These are phyloP conservation scores for Colletotrichum sp. DNA, from an alignment of 2,329 filamentous ascomycete species.

Conservation along the genomic window DNA sequence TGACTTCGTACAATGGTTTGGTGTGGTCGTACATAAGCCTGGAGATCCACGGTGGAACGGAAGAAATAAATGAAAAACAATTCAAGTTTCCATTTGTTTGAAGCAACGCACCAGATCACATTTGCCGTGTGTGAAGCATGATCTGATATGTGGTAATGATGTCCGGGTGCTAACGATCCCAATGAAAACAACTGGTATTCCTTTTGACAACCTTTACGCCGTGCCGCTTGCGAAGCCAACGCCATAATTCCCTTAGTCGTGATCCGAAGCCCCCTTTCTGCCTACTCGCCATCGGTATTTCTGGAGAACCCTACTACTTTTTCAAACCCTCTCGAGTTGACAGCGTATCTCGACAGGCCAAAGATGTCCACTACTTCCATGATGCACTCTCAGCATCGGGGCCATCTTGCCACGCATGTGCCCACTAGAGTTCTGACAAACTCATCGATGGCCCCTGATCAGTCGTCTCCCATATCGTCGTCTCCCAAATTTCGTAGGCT, in stretches of 20 bases:
- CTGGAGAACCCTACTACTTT: neutral
- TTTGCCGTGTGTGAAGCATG: neutral
- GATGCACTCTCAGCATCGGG: neutral
- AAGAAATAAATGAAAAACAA: neutral
- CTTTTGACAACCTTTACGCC: neutral
- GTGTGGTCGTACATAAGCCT: conserved; percentile 46
- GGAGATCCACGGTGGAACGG: neutral
- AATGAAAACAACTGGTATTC: neutral
- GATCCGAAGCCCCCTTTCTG: neutral
- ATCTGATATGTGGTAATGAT: neutral
- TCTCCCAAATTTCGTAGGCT: neutral
- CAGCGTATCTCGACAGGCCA: neutral
- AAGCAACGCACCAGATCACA: neutral
- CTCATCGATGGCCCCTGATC: neutral
- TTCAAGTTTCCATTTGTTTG: neutral
- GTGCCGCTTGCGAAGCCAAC: neutral
- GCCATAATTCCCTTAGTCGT: neutral
- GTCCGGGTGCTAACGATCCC: neutral
- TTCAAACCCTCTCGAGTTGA: neutral
- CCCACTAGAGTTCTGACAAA: neutral
- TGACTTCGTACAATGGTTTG: conserved; percentile 6
- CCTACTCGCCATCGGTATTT: neutral
- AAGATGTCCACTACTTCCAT: neutral
- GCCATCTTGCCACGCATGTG: neutral
- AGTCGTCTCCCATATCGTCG: neutral